phyloP scores from a whole-genome alignment of 441 rosid genomes.

The Corymbia calophylla region DNA sequence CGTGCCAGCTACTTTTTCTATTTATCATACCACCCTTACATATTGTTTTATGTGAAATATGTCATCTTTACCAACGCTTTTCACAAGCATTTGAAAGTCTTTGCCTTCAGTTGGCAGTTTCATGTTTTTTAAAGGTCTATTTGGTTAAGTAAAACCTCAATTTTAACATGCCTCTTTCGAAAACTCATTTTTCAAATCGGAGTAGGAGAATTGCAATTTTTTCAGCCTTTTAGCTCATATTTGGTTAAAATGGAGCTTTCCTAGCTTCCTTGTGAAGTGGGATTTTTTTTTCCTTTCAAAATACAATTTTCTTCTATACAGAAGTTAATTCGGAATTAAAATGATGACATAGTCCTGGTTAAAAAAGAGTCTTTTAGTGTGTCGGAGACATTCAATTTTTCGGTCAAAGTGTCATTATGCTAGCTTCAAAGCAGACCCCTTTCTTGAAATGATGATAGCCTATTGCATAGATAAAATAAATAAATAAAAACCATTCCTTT shows the following conservation, averaged over 20 bases:
- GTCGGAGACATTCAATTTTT: neutral
- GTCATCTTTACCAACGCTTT: neutral
- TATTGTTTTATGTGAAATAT: neutral
- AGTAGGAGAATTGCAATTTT: neutral
- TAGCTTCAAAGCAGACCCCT: neutral
- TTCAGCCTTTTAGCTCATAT: neutral
- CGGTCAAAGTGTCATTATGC: neutral
- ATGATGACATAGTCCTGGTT: neutral
- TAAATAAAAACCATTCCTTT: neutral
- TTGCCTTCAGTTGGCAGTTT: neutral
- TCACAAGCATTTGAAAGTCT: neutral
- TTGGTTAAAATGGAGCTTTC: neutral
- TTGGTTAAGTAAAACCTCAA: neutral
- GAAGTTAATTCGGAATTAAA: neutral
- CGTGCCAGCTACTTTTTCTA: no score
- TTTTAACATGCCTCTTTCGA: neutral
- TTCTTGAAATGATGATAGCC: neutral
- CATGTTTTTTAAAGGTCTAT: neutral
- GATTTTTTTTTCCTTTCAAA: neutral
- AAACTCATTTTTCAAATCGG: neutral
- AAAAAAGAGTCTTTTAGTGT: neutral
- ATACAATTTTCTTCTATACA: neutral
- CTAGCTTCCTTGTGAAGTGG: neutral
- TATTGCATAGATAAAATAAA: neutral
- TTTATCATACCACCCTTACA: neutral